These are phyloP conservation scores for Phytophthora colocasiae DNA, from an alignment of 352 stramenopile genomes.

Conservation along the genomic window DNA sequence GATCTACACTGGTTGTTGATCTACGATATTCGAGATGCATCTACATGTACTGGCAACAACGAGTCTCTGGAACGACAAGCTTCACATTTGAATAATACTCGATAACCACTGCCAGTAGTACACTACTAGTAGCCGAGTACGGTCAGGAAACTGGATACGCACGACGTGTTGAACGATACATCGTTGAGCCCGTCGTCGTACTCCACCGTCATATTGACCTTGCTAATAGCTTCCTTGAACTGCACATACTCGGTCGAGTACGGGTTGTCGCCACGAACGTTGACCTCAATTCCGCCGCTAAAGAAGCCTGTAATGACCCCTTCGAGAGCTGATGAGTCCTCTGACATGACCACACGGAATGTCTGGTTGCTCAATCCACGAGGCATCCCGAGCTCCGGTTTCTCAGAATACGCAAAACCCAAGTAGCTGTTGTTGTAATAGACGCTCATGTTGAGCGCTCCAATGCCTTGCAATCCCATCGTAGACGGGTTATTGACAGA, in stretches of 20 bases:
- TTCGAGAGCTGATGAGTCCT: constrained; percentile 36
- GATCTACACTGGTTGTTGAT: neutral
- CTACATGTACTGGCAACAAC: neutral
- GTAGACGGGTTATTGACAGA: constrained; percentile 55
- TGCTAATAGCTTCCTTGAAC: constrained; percentile 44
- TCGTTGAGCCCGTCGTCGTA: constrained; percentile 56
- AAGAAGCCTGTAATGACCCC: constrained; percentile 54
- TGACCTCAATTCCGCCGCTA: constrained; percentile 43
- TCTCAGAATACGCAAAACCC: constrained; percentile 58
- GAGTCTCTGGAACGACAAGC: neutral
- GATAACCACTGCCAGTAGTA: neutral
- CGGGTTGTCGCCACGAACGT: constrained; percentile 52
- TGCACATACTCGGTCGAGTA: constrained; percentile 45
- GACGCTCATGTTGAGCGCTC: constrained; percentile 69
- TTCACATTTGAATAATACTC: constrained; percentile 6
- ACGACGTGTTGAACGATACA: constrained; percentile 43
- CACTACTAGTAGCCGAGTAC: constrained; percentile 31
- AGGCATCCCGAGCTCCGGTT: constrained; percentile 50
- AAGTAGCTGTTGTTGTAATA: constrained; percentile 70
- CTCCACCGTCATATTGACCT: constrained; percentile 59
- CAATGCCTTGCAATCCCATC: constrained; percentile 61
- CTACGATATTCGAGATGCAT: no score
- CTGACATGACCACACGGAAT: constrained; percentile 55
- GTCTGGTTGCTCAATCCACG: constrained; percentile 50
- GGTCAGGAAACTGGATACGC: constrained; percentile 37